Evolutionary conservation across 768 basidiomycete species (phyloP), one percentile per base, ranked within the genome.

Genomic region (Favolaschia claudopus): DNA sequence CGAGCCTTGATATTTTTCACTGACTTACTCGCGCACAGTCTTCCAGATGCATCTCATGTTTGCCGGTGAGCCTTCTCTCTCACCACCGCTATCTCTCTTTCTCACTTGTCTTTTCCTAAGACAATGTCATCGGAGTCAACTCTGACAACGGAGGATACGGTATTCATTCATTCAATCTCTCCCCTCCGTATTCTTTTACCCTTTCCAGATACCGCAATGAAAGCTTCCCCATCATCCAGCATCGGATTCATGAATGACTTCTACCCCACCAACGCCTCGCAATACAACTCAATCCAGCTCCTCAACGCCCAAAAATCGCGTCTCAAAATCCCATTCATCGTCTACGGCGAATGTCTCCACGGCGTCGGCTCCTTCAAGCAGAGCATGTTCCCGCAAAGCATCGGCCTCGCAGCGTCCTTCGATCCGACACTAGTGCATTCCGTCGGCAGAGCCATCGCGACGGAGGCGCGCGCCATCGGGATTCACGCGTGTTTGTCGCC

Each of bases 311-410:
- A 63, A 8, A 67, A 67, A 43, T 68, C 69, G 3, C 67, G 66
- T 5, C 62, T 68, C 4, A 55, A 60, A 24, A 47, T 70, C 27
- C 69, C 69, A 4, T 65, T 70, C 44, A 65, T 70, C 63, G 63
- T 59, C n/a, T 48, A 54, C 24, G 69, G 60, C 22, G 69, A 70
- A 58, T 70, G 69, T 47, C 50, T 67, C 20, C 69, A 70, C 48
- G 69, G 67, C 20, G 66, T 70, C 4, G 67, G 67, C 12, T 70
- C 69, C 2, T 70, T 64, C 63, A 55, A 44, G 34, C 67, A 68
- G 60, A 64, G 62, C 44, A 67, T 68, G 64, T 70, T 70, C 52
- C 69, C 69, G 14, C 67, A 68, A 50, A 45, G 57, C 22, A 68
- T 70, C 40, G 69, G 62, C 0, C 20, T 70, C 29, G 39, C 65